Evolutionary conservation across 2,329 filamentous ascomycete genomes (phyloP).

Genomic region (Aspergillus tubingensis): DNA sequence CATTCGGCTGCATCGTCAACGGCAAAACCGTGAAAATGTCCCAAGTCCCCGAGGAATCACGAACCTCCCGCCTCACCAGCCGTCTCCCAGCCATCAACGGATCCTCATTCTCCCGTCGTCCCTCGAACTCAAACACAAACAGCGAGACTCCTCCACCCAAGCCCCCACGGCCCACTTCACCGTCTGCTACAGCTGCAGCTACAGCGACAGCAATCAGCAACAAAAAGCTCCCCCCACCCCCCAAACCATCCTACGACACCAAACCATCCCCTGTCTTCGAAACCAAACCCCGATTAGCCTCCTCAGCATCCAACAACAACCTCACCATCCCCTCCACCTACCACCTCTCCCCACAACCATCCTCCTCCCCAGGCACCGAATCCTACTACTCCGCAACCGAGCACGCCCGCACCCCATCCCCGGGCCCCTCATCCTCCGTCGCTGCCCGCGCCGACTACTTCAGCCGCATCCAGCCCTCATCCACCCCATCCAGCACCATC

Average conservation of each 20-base stretch:
- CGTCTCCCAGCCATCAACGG: conserved; percentile 21
- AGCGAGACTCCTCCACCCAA: conserved; percentile 32
- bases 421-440: conserved; percentile 38
- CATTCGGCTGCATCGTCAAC: conserved; percentile 62
- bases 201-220: no score
- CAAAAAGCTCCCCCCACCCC: conserved; percentile 22
- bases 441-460: conserved; percentile 45
- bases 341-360: conserved; percentile 11
- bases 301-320: conserved; percentile 15
- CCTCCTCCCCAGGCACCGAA: conserved; percentile 8
- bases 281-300: conserved; percentile 16
- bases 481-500: conserved; percentile 29
- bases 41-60: conserved; percentile 18
- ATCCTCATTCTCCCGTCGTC: conserved; percentile 31
- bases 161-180: conserved; percentile 5
- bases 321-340: conserved; percentile 9
- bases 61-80: conserved; percentile 48
- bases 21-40: conserved; percentile 57
- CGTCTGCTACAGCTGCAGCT: background rate
- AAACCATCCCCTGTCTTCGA: conserved; percentile 12
- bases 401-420: conserved; percentile 29
- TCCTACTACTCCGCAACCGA: conserved; percentile 32
- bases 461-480: conserved; percentile 33
- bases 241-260: conserved; percentile 9
- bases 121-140: conserved; percentile 29